Evolutionary conservation across 176 grass and related monocot genomes (phyloP).

Genomic region (Aegilops bicornis): DNA sequence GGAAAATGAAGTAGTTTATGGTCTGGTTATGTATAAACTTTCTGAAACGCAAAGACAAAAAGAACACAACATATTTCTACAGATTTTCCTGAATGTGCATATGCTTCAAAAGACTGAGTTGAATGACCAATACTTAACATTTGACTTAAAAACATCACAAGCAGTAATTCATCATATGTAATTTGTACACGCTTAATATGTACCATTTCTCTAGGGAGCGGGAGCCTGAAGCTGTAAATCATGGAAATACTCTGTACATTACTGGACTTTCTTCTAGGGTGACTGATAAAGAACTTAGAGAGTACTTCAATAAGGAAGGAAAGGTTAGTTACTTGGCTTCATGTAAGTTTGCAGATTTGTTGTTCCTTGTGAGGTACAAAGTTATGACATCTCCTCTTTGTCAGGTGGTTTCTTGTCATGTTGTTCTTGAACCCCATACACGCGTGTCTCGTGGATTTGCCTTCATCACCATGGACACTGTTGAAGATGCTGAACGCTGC

Average conservation of each 20-base stretch:
- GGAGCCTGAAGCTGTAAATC: constrained; percentile 48
- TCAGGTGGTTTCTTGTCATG: constrained; percentile 58
- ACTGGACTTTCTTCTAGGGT: constrained; percentile 71
- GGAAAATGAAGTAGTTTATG: not conserved
- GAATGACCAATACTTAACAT: not conserved
- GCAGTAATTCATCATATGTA: not conserved
- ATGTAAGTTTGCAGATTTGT: not conserved
- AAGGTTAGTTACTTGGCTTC: constrained; percentile 41
- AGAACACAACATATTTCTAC: not conserved
- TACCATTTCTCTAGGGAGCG: constrained; percentile 36
- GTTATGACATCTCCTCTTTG: constrained; percentile 9
- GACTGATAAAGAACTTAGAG: constrained; percentile 61
- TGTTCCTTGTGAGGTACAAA: not conserved
- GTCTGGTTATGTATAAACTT: not conserved
- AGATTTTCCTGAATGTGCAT: not conserved
- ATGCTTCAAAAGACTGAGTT: not conserved
- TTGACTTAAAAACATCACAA: not conserved
- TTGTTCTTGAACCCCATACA: constrained; percentile 73
- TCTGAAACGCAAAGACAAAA: not conserved
- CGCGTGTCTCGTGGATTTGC: constrained; percentile 72
- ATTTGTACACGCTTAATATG: not conserved
- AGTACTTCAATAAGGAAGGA: constrained; percentile 74
- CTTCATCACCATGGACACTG: constrained; percentile 68
- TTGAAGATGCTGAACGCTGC: constrained; percentile 69
- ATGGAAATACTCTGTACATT: constrained; percentile 71